Conservation (phyloP, 208 protist genomes). For the Trypanosomatidae sp. region DNA sequence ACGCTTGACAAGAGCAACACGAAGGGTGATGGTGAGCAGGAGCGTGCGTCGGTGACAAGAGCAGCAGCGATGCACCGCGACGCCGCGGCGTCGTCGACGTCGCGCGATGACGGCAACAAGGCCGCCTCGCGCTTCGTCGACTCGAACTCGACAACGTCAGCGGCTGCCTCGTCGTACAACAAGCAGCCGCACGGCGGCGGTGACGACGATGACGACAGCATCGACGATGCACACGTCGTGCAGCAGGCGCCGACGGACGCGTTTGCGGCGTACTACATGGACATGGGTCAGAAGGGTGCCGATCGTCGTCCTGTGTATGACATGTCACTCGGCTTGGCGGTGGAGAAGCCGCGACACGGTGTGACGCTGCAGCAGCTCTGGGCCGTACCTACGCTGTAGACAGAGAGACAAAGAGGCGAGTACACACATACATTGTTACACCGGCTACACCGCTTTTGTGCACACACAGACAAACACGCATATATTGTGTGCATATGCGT, state of each 20-base stretch:
- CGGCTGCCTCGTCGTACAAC: not conserved
- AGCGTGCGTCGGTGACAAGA: too few relatives aligned
- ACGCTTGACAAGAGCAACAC: conserved; percentile 12
- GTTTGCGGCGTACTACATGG: conserved; percentile 89
- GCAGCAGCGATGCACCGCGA: not conserved
- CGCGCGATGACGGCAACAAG: conserved; percentile 1
- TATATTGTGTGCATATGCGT: too few relatives aligned
- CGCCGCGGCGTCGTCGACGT: not conserved
- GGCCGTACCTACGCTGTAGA: conserved; percentile 18
- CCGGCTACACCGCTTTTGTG: too few relatives aligned
- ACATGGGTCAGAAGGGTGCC: conserved; percentile 54
- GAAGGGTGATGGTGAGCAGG: too few relatives aligned
- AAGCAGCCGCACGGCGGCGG: not conserved
- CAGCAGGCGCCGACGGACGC: conserved; percentile 62
- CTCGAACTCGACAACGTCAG: not conserved
- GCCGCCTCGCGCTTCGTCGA: not conserved
- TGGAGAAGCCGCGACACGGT: conserved; percentile 82
- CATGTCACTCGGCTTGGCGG: conserved; percentile 70
- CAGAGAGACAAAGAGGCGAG: too few relatives aligned
- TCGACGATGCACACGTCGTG: conserved; percentile 35
- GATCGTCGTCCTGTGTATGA: conserved; percentile 77
- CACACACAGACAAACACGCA: too few relatives aligned
- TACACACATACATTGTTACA: too few relatives aligned
- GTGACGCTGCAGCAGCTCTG: conserved; percentile 75
- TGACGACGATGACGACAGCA: not conserved